Conservation (phyloP, 2,329 filamentous ascomycete genomes). For the Cryphonectria japonica region DNA sequence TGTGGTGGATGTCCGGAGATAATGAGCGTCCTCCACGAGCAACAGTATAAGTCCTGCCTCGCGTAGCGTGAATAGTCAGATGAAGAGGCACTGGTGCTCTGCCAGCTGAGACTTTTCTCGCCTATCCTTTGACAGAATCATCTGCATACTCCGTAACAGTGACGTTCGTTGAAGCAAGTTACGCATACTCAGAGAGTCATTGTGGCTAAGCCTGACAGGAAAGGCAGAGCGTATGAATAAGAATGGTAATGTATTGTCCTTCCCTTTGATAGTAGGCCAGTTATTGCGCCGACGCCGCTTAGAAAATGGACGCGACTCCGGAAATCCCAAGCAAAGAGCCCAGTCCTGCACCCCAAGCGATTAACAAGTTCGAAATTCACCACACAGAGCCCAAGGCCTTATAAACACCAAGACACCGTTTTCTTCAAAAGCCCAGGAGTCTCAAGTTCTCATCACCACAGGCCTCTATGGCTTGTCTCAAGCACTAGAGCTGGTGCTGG, state of each 20-base stretch:
- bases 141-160: no score
- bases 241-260: neutral
- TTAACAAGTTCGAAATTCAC: neutral
- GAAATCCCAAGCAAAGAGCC: neutral
- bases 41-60: no score
- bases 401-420: neutral
- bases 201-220: no score
- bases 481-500: neutral
- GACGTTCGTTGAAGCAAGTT: no score
- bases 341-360: neutral
- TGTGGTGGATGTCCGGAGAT: no score
- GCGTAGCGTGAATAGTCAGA: no score
- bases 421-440: neutral
- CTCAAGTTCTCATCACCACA: neutral
- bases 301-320: neutral
- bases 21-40: no score
- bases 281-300: neutral
- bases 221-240: neutral
- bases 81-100: no score
- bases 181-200: no score
- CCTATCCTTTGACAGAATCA: no score
- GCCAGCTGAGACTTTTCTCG: no score
- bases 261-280: neutral
- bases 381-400: neutral
- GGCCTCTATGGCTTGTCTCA: neutral